Evolutionary conservation across 2,329 filamentous ascomycete species (phyloP).

Genomic region (Phaeosphaeriaceae sp.): DNA sequence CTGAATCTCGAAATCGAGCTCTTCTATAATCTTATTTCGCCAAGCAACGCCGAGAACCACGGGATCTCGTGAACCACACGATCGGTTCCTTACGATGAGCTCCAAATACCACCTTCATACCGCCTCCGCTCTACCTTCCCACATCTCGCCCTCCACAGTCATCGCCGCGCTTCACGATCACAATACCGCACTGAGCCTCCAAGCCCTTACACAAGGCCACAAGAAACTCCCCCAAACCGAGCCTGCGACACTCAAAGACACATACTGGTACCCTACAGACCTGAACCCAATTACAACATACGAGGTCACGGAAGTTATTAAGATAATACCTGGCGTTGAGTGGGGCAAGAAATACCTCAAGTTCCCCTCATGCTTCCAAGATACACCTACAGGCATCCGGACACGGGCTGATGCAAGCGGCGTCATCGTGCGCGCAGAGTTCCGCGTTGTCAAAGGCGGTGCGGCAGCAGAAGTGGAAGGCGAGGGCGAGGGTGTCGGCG

Average conservation of each 20-base stretch:
- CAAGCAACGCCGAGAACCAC: not conserved
- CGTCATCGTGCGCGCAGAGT: constrained; percentile 41
- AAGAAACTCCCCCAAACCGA: constrained; percentile 30
- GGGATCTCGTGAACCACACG: not conserved
- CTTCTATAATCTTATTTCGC: not conserved
- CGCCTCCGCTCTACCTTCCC: constrained; percentile 35
- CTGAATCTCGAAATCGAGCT: not conserved
- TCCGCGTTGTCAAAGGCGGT: constrained; percentile 36
- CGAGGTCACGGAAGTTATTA: constrained; percentile 40
- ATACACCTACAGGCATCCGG: constrained; percentile 41
- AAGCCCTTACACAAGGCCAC: constrained; percentile 41
- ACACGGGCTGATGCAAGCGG: constrained; percentile 41
- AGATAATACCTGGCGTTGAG: constrained; percentile 36
- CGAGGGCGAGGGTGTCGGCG: constrained; percentile 40
- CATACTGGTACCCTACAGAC: constrained; percentile 45
- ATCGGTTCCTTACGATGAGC: constrained; percentile 20
- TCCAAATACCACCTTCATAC: constrained; percentile 43
- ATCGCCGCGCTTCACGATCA: constrained; percentile 45
- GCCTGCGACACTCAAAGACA: constrained; percentile 37
- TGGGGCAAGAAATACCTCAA: constrained; percentile 40
- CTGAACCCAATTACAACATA: constrained; percentile 35
- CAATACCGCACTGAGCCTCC: constrained; percentile 40
- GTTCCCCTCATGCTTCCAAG: constrained; percentile 42
- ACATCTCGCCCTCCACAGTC: constrained; percentile 31
- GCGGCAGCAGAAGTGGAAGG: constrained; percentile 36